Evolutionary conservation across 2,329 filamentous ascomycete species (phyloP), one percentile per base, ranked within the genome.

Genomic region (Penicillium decumbens): DNA sequence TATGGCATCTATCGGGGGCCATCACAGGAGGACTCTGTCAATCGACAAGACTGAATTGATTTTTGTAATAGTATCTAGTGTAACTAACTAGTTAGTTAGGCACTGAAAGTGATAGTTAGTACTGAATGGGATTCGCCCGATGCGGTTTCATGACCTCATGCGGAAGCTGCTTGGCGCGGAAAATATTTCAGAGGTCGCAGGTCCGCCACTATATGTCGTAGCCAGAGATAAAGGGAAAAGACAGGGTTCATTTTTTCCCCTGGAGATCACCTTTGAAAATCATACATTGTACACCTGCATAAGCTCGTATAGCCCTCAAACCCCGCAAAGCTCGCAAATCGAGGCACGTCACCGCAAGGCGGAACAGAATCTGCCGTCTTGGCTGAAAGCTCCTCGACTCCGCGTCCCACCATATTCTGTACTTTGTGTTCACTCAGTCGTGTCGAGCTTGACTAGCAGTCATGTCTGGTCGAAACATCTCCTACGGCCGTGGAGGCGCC

Each of bases 401-500:
- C 42, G 39, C 32, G 32, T 27, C 4, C 15, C 18, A 24, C 30
- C 23, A 29, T 23, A 32, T 43, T 28, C 8, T 13, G 7, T 35
- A 37, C 41, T 38, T 38, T 8, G 7, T 9, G 25, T 25, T 25
- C 33, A 25, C 32, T 10, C 15, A 18, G 15, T 42, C 28, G 15
- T 24, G 6, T 41, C 25, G 13, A 29, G 18, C 23, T 35, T 15
- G 13, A 28, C 20, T 37, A 41, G 13, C 38, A 37, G 45, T 28
- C 38, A 63, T 63, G 61, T 52, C 57, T 37, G 56, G 54, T 40
- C 59, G 64, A 45, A 61, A 64, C 52, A 72, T 79, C 38, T 88
- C 85, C 35, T 83, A 88, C 63, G 88, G 88, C 61, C 85, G 88
- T 55, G 88, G 88, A 64, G 88, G 88, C 65, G 88, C 87, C 55